phyloP scores from a whole-genome alignment of 805 yeast species.

The Metschnikowia gruessii region DNA sequence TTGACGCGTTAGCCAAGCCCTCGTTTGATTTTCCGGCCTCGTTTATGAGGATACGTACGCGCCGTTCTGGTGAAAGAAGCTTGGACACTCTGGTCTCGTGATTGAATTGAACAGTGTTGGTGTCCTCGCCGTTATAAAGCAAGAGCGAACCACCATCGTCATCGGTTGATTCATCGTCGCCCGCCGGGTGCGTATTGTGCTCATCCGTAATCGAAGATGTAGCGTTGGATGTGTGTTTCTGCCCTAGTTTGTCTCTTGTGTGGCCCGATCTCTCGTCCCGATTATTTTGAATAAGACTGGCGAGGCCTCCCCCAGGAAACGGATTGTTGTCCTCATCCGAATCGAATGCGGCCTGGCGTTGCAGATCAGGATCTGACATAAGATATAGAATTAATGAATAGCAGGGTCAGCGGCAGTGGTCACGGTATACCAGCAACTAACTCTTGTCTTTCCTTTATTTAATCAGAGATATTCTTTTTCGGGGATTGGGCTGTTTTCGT shows the following conservation, averaged over 20 bases:
- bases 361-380: constrained; percentile 5
- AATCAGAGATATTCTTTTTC: too few relatives aligned
- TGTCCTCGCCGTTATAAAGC: constrained; percentile 24
- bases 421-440: too few relatives aligned
- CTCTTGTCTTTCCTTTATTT: too few relatives aligned
- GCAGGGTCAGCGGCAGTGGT: not conserved
- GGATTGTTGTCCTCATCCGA: constrained; percentile 42
- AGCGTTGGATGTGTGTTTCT: not conserved
- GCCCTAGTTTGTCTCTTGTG: not conserved
- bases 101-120: constrained; percentile 30
- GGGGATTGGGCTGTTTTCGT: too few relatives aligned
- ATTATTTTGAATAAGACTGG: constrained; percentile 23
- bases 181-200: not conserved
- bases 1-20: constrained; percentile 59
- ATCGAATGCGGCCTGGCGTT: constrained; percentile 14
- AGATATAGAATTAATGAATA: not conserved
- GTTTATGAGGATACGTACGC: constrained; percentile 45
- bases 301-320: constrained; percentile 27
- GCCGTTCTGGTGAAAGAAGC: constrained; percentile 30
- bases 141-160: constrained; percentile 31
- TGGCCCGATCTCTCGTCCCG: not conserved
- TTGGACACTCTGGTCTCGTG: constrained; percentile 37
- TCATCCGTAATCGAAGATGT: not conserved
- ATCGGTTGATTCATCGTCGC: constrained; percentile 5
- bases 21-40: constrained; percentile 89